Conservation (phyloP, 352 stramenopile genomes). For the Thalassiosira hispida region DNA sequence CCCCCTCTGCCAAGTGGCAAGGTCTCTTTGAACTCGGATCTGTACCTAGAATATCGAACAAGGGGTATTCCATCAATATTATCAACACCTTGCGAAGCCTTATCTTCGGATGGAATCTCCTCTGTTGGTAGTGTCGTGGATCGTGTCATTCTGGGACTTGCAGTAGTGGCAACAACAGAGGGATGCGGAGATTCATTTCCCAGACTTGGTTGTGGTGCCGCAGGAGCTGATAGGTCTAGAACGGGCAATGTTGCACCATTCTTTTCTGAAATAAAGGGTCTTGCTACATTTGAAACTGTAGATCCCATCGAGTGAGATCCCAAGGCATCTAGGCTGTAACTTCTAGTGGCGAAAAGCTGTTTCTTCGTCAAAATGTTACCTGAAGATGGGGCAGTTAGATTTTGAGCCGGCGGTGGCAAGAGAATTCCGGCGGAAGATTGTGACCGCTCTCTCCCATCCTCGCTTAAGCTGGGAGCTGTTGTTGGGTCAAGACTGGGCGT, state of each 20-base stretch:
- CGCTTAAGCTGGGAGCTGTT: slow-evolving; percentile 41
- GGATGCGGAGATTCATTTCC: neutral
- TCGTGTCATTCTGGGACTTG: slow-evolving; percentile 11
- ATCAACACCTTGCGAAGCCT: slow-evolving; percentile 28
- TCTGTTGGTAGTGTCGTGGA: slow-evolving; percentile 20
- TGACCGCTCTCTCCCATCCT: slow-evolving; percentile 30
- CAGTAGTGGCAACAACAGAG: slow-evolving; percentile 4
- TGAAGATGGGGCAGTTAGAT: slow-evolving; percentile 26
- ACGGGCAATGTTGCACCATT: slow-evolving; percentile 5
- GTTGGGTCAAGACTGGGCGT: slow-evolving; percentile 36
- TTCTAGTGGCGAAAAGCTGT: slow-evolving; percentile 33
- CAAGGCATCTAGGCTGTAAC: slow-evolving; percentile 53
- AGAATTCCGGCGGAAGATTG: slow-evolving; percentile 24
- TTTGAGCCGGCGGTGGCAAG: slow-evolving; percentile 21
- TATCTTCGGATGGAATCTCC: slow-evolving; percentile 10
- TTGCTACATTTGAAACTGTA: slow-evolving; percentile 5
- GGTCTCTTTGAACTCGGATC: slow-evolving; percentile 82
- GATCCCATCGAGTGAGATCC: slow-evolving; percentile 17
- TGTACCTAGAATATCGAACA: slow-evolving; percentile 83
- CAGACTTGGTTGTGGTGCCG: neutral
- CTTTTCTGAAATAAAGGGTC: slow-evolving; percentile 34
- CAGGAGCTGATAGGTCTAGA: slow-evolving; percentile 4
- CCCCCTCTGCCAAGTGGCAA: slow-evolving; percentile 82
- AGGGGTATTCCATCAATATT: slow-evolving; percentile 81
- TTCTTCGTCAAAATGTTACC: slow-evolving; percentile 22